Evolutionary conservation across 208 protist species (phyloP), one percentile per base, ranked within the genome.

Genomic region (Trypanosoma conorhini): DNA sequence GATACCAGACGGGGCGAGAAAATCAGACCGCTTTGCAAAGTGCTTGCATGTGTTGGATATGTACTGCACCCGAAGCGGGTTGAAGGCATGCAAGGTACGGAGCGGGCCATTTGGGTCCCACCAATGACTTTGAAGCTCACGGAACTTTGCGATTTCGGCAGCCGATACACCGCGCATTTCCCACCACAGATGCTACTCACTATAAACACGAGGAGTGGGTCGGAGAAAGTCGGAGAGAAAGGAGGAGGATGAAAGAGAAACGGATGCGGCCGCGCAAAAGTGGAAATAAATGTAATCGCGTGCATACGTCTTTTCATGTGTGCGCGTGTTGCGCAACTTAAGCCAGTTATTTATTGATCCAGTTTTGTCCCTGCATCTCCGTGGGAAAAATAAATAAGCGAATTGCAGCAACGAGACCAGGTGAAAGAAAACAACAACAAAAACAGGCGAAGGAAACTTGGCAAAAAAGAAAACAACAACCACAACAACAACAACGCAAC

Each of bases 61-160:
- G 79, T 91, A 98, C 52, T 87, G 62, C 22, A 97, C 85, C 17
- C 96, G 88, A 22, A 93, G 58, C 44, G 93, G 96, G 77, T 98
- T 98, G 66, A 98, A 88, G 57, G 87, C 70, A 73, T 98, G 94
- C 28, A 98, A 70, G 13, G 94, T 89, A 54, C 94, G 94, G 33
- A 98, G 85, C 4, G 89, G 73, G 0, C 96, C 94, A 30, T 79
- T 50, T 1, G 86, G 81, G 70, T 97, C 74, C 94, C 94, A 98
- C 96, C 96, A 98, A 62, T 91, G 76, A 17, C 81, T 46, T 59
- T 87, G 78, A 35, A 96, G 75, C 0, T 68, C 66, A n/a, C 79
- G 72, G 40, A 96, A 96, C 68, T 93, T 94, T 5, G 72, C 80
- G 44, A 94, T 82, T 73, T 96, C 91, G n/a, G 83, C 79, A 7